Evolutionary conservation across 805 yeast genomes (phyloP), one percentile per base, ranked within the genome.

Genomic region (Jamesozyma piceae): DNA sequence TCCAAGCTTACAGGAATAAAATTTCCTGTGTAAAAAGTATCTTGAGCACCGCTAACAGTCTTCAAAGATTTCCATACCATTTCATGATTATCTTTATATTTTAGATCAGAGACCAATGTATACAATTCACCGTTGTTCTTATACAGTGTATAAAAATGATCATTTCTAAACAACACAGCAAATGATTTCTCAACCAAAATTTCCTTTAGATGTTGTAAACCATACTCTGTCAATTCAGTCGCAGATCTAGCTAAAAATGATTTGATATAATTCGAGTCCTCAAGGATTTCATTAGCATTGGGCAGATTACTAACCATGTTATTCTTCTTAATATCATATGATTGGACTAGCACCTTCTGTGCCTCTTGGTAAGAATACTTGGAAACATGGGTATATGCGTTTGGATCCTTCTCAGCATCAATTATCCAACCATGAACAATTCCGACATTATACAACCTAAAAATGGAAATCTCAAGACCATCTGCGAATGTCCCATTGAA

Each of bases 401-500:
- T 53, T 38, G 51, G 57, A 43, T 64, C 64, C 5, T 39, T 38
- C 3, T 55, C 58, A 31, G 72, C 73, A 39, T 72, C 72, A n/a
- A 76, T 65, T 21, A 80, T 66, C 95, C 96, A 89, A 1, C 95
- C 97, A 60, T 90, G 97, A 3, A 77, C 77, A 33, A 89, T 60
- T 13, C 71, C 72, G 5, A 84, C 65, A 27, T 72, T 77, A 55
- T 77, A 82, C 3, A 74, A 63, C 6, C 69, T 59, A 57, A 86
- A 86, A 5, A 85, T 55, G 2, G 73, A 66, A 43, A 77, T 55
- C 32, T 79, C 82, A 19, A 69, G 64, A 30, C 76, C 74, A 24
- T 69, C 67, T 3, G 62, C 68, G 50, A 84, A 82, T 1, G 72
- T 60, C 4, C 92, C 78, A 52, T 75, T 71, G 45, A 89, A 76